Conservation (phyloP, 1,139 yeast genomes). For the Suhomyces terraborum region DNA sequence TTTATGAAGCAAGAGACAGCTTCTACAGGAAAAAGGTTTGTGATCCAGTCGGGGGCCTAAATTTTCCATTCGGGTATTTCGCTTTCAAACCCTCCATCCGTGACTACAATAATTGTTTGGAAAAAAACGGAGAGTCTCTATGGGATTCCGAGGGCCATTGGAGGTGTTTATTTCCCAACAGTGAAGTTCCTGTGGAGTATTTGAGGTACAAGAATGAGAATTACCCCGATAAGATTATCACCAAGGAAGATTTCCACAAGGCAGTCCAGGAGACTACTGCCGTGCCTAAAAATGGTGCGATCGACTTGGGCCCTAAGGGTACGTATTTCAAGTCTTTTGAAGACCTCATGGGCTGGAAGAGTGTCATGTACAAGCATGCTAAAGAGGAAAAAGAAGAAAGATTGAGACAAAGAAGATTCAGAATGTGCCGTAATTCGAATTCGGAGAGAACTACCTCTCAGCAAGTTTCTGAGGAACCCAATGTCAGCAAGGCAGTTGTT, state of each 20-base stretch:
- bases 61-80: conserved; percentile 51
- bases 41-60: conserved; percentile 17
- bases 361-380: conserved; percentile 50
- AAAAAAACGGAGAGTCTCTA: conserved; percentile 63
- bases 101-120: conserved; percentile 63
- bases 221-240: conserved; percentile 37
- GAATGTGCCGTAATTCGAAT: not conserved
- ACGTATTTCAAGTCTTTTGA: conserved; percentile 59
- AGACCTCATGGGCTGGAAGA: conserved; percentile 68
- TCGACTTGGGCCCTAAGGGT: conserved; percentile 45
- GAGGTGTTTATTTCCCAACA: conserved; percentile 81
- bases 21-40: no score
- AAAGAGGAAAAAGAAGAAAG: conserved; percentile 29
- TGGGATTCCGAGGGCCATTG: conserved; percentile 85
- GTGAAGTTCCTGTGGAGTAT: conserved; percentile 41
- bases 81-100: conserved; percentile 64
- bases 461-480: not conserved
- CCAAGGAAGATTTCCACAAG: conserved; percentile 51
- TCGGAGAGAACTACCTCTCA: not conserved
- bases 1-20: conserved; percentile 6
- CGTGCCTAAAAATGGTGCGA: conserved; percentile 21
- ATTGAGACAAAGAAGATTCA: conserved; percentile 1
- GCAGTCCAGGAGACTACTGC: conserved; percentile 22
- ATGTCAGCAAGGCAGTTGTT: conserved; percentile 31
- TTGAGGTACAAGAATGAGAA: conserved; percentile 32